phyloP scores from a whole-genome alignment of 176 grass and related monocot species.

The Ampelocalamus luodianensis region DNA sequence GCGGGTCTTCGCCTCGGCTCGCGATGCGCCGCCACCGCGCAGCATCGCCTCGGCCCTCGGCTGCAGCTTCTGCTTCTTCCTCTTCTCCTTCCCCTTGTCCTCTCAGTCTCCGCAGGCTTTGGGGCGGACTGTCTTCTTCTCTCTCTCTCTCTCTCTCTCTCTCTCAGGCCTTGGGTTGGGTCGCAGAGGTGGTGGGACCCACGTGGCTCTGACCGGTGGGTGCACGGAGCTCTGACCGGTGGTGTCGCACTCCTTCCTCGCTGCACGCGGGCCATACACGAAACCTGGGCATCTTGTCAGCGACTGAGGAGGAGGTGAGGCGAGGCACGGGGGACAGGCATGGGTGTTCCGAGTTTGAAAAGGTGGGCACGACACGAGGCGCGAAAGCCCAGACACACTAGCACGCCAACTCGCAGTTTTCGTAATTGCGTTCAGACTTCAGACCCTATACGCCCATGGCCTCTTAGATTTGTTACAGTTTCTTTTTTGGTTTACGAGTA shows the following conservation, averaged over 20 bases:
- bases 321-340: not conserved
- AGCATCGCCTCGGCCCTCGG: slow-evolving; percentile 35
- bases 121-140: not conserved
- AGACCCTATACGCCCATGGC: no score
- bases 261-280: not conserved
- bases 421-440: no score
- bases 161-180: no score
- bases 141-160: not conserved
- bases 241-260: accelerated
- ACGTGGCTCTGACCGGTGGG: not conserved
- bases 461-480: no score
- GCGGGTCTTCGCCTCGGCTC: not conserved
- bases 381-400: slow-evolving; percentile 16
- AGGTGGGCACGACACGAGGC: slow-evolving; percentile 41
- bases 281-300: not conserved
- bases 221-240: accelerated
- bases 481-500: no score
- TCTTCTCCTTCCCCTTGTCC: not conserved
- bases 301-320: accelerated
- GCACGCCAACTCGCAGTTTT: no score
- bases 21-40: slow-evolving; percentile 1
- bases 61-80: not conserved
- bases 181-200: not conserved
- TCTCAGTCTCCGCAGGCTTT: not conserved
- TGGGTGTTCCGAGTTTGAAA: slow-evolving; percentile 39